Conservation (phyloP, 2,329 filamentous ascomycete species). For the Acarospora socialis region DNA sequence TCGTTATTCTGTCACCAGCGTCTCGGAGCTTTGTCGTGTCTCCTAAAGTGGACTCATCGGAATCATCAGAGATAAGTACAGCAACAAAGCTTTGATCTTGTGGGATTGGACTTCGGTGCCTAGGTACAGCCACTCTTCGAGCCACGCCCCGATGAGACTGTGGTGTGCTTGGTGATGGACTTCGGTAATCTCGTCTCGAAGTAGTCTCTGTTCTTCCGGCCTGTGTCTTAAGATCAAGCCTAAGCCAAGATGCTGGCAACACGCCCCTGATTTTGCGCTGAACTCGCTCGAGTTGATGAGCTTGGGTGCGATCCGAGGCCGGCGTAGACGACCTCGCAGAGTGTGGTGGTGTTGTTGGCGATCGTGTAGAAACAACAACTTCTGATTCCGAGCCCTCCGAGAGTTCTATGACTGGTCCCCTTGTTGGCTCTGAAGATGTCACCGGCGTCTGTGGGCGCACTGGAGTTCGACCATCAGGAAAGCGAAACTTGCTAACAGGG, state of each 20-base stretch:
- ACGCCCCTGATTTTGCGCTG: slow-evolving; percentile 33
- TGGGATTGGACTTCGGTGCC: background rate
- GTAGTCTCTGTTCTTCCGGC: slow-evolving; percentile 13
- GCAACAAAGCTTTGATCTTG: background rate
- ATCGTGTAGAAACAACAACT: no score
- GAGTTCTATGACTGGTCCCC: slow-evolving; percentile 8
- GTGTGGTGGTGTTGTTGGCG: slow-evolving; percentile 10
- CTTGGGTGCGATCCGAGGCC: slow-evolving; percentile 13
- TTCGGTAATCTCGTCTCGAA: slow-evolving; percentile 17
- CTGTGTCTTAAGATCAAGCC: slow-evolving; percentile 26
- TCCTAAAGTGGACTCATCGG: slow-evolving; percentile 8
- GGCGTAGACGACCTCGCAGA: slow-evolving; percentile 12
- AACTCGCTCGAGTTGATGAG: slow-evolving; percentile 20
- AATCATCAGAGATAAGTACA: slow-evolving; percentile 6
- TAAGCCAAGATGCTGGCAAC: slow-evolving; percentile 34
- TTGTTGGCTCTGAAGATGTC: slow-evolving; percentile 15
- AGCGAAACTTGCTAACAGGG: slow-evolving; percentile 20
- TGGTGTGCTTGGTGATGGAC: slow-evolving; percentile 7
- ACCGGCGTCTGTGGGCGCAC: slow-evolving; percentile 17
- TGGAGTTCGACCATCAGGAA: slow-evolving; percentile 23
- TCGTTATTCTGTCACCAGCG: background rate
- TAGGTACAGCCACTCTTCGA: slow-evolving; percentile 5
- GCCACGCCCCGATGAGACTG: slow-evolving; percentile 11
- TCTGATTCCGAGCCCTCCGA: no score
- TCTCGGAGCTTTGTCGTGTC: slow-evolving; percentile 10